Base-by-base conservation (phyloP, 2,329 filamentous ascomycete species). In the Ascochyta fabae region DNA sequence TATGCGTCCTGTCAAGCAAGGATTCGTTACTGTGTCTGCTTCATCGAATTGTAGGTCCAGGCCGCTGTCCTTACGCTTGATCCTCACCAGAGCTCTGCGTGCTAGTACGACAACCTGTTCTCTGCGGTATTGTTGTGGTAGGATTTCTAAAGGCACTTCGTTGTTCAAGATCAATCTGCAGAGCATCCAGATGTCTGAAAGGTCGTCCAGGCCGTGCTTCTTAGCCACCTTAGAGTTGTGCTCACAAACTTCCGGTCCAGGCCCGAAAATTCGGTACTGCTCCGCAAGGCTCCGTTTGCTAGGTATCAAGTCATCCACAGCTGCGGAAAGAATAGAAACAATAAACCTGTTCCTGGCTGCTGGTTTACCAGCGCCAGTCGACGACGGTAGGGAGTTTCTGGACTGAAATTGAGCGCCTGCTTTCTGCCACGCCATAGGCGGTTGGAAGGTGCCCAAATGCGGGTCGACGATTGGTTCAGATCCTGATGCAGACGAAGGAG, bases 171-270 rank as follows among this genome's bases (percentile, higher is more conserved):
- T 81, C 54, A 97, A 80, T 16, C 86, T 88, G 50, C 92, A 81
- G 61, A 97, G 88, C 44, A 85, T 86, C 95, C 95, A 99, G 6
- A 96, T 85, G 64, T 92, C 86, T 24, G 89, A 88, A 27, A 96
- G 77, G 60, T 96, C 91, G 13, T 81, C 74, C 60, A 86, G 84
- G 4, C 88, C 90, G 63, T 89, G 83, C 59, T 86, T 87, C 62
- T 86, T 83, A 8, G 94, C 93, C 41, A 96, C 86, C 1, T 78
- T 77, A 8, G 92, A 91, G 73, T 99, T 99, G 67, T 96, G 89
- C 40, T 85, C 81, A 74, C 94, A 98, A 3, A 96, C 86, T 34
- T 89, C 84, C n/a, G 87, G 84, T 0, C 90, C 89, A 58, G 92
- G 87, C 3, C 92, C 92, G 71, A 95, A 93, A 13, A 97, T 89